Evolutionary conservation across 2,329 filamentous ascomycete genomes (phyloP).

Genomic region (Aureobasidium leucospermi): DNA sequence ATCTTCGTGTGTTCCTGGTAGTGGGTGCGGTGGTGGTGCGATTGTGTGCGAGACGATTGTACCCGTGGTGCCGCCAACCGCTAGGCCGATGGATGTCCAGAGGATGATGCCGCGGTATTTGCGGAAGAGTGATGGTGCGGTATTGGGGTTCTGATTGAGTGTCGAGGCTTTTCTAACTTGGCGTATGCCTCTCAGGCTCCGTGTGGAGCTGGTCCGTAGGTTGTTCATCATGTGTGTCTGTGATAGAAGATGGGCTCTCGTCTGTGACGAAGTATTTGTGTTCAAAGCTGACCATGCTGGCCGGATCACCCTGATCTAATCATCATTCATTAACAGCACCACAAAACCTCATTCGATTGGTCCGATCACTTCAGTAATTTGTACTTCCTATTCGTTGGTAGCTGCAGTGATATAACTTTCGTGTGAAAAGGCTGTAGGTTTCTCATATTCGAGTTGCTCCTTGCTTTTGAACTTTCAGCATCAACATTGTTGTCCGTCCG

Average conservation of each 20-base stretch:
- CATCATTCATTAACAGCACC: background rate
- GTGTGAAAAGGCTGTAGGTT: too few species aligned
- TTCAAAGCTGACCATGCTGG: background rate
- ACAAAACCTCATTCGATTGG: background rate
- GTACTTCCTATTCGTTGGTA: too few species aligned
- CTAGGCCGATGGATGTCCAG: slow-evolving; percentile 31
- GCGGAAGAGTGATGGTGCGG: slow-evolving; percentile 14
- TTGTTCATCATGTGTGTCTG: background rate
- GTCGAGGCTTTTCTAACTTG: background rate
- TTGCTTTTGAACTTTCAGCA: too few species aligned
- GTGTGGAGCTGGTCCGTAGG: background rate
- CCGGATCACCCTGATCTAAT: background rate
- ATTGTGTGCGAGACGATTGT: slow-evolving; percentile 35
- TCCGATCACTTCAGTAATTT: background rate
- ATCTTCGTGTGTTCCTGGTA: slow-evolving; percentile 37
- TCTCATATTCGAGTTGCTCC: too few species aligned
- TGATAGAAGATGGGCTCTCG: background rate
- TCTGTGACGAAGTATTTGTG: background rate
- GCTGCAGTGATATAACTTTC: too few species aligned
- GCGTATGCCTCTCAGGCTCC: background rate
- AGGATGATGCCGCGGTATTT: slow-evolving; percentile 19
- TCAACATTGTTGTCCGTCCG: too few species aligned
- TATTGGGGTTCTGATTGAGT: background rate
- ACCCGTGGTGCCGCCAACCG: slow-evolving; percentile 36
- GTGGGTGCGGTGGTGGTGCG: slow-evolving; percentile 37